Evolutionary conservation across 352 stramenopile species (phyloP), one percentile per base, ranked within the genome.

Genomic region (Pythium sukuiense): DNA sequence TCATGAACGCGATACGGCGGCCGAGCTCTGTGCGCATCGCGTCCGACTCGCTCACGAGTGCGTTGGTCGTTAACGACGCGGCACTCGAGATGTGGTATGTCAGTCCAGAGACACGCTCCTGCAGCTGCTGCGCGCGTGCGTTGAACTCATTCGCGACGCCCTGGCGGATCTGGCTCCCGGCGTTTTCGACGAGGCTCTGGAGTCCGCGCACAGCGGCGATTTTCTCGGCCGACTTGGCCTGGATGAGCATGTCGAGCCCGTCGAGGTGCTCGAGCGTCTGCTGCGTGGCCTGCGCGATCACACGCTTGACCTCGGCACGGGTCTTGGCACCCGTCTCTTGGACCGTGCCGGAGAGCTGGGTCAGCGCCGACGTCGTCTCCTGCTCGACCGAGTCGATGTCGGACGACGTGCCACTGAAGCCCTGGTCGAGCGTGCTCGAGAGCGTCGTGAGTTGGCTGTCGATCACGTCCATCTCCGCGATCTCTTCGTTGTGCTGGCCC

Each of bases 21-120:
- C 59, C 59, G 0, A 66, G 26, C 26, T 66, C 59, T 1, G 59
- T 66, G 24, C 59, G 59, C 59, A 66, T 52, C 11, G 56, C 56
- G n/a, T 63, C 56, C 1, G 56, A 33, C 43, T 43, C 39, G 41
- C 3, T 33, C 41, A 63, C 26, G 29, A 63, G 43, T 29, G 56
- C 56, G 30, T 41, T 55, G 1, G 29, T 9, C 27, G 56, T 63
- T 2, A 30, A 1, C 16, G 13, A 18, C 27, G 26, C 39, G 2
- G 29, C 18, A 16, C 41, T 63, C 3, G 24, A 29, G 20, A 63
- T 55, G 16, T 63, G 43, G 56, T 55, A 16, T 2, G 56, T 45
- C 14, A 45, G 26, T 2, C 41, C 43, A 2, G 43, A 26, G 3
- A 63, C 43, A 24, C 56, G 56, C 27, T 63, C 6, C 27, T 55